Conservation (phyloP, 1,139 yeast genomes). For the Yamadazyma epiphylla region DNA sequence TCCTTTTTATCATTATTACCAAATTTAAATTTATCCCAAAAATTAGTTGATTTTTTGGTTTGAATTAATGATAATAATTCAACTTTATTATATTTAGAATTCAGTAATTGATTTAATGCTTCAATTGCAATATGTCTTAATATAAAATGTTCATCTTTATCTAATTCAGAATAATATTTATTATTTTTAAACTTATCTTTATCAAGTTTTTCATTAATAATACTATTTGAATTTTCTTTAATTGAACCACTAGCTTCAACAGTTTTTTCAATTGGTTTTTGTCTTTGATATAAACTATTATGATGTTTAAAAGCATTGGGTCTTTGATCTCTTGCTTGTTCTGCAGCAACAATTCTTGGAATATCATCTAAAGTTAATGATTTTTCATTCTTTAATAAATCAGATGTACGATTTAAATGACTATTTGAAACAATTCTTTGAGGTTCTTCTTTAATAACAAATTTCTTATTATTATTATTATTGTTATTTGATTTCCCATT, state of each 20-base stretch:
- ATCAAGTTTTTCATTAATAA: background rate
- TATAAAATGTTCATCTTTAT: constrained; percentile 55
- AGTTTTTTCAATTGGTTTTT: constrained; percentile 6
- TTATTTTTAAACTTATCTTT: background rate
- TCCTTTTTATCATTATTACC: constrained; percentile 22
- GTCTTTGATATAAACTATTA: constrained; percentile 41
- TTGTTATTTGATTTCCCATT: too few species aligned
- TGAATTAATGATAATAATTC: constrained; percentile 56
- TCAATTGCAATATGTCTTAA: constrained; percentile 68
- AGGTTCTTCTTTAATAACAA: constrained; percentile 47
- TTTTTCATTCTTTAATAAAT: constrained; percentile 72
- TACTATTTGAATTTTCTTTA: constrained; percentile 3
- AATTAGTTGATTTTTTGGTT: constrained; percentile 48
- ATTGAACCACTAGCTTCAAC: constrained; percentile 9
- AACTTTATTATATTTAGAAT: constrained; percentile 38
- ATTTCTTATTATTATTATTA: constrained; percentile 20
- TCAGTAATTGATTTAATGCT: constrained; percentile 46
- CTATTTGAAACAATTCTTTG: constrained; percentile 26
- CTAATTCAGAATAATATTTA: constrained; percentile 73
- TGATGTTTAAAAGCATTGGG: constrained; percentile 83
- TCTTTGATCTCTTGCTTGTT: constrained; percentile 89
- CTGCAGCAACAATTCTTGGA: constrained; percentile 95
- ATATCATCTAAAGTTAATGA: constrained; percentile 92
- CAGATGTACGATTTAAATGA: constrained; percentile 54
- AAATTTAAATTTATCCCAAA: constrained; percentile 71